Base-by-base conservation (phyloP, 2,329 filamentous ascomycete species). In the Colletotrichum abscissum region DNA sequence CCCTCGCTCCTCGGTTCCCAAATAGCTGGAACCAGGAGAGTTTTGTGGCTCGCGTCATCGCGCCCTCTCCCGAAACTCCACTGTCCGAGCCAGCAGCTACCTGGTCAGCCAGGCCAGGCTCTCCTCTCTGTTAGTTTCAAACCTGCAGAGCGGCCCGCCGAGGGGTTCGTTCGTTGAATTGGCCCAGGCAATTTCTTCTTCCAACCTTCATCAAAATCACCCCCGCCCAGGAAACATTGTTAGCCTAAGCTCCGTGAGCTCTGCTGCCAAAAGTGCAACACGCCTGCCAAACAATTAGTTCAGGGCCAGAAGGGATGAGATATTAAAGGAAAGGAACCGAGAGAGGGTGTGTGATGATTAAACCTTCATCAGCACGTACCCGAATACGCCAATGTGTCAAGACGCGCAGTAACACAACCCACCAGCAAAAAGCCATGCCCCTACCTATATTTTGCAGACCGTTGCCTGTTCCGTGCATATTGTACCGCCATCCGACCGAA, bases 31-130 rank as follows among this genome's bases (percentile, higher is more conserved):
- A 74, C 73, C 66, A 74, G 58, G 65, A 75, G 73, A 75, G 46
- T 67, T 75, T 74, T 75, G 71, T 75, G 73, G 73, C 73, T 75
- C 70, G 66, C 73, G 73, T 75, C 73, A 75, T 74, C 63, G 67
- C 65, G 63, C 70, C 69, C 67, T 73, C 33, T 67, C 70, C 73
- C 70, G 71, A 70, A 69, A 63, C 71, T 58, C 71, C 71, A 74
- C 73, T 26, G 59, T 42, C 71, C 66, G 55, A 71, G 64, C 71
- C 54, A 70, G 66, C 63, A 49, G 35, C 42, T 64, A 66, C 65
- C 49, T 22, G 26, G 71, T 65, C 57, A 26, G n/a, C 30, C 12
- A 30, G 54, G 14, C 30, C 49, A 52, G 60, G 38, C 24, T 58
- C 49, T 33, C 24, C 55, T 33, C 60, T 59, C 24, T 72, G 42